Evolutionary conservation across 352 stramenopile species (phyloP), one percentile per base, ranked within the genome.

Genomic region (Phytophthora pisi): DNA sequence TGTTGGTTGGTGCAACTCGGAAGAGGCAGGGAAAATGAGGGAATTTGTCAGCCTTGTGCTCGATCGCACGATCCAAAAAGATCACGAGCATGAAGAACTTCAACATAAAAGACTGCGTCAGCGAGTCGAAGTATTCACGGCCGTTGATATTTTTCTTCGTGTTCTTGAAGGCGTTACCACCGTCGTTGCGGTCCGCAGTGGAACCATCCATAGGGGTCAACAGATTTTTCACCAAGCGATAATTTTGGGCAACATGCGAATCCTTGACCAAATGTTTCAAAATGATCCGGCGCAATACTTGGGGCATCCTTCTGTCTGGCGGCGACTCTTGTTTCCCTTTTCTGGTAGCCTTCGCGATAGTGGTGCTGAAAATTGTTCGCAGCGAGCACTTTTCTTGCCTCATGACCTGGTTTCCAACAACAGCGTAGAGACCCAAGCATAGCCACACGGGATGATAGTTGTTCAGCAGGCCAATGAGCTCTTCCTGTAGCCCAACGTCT

Each of bases 391-490:
- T 84, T 51, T 92, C 86, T 34, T 84, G 52, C 26, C 55, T 61
- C 73, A 93, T 82, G 6, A 81, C 73, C 53, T 77, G 68, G 30
- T 76, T 75, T 6, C 88, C 90, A 3, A 97, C 75, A 43, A 98
- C 86, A 13, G 84, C 90, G 71, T 97, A 91, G 6, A 98, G 74
- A 0, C 87, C 93, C 7, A 98, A 68, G 30, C 86, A 87, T 16
- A 98, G 81, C 93, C 93, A 98, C 5, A 95, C 83, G 1, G 89
- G 90, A 34, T 97, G 83, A 64, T 98, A 98, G 9, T 92, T 96
- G 47, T 97, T 94, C 24, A 98, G 68, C 2, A 98, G 71, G 16
- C 71, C 66, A 5, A 97, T 75, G 3, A 98, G 63, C n/a, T 97
- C 79, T 40, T 92, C 72, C 50, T 97, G 82, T 2, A 98, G 73